A percentile compares a stretch with the other conserved stretches of the same genome.
Evolutionary conservation across 208 protist species (phyloP).

Genomic region (Acanthamoeba lenticulata): DNA sequence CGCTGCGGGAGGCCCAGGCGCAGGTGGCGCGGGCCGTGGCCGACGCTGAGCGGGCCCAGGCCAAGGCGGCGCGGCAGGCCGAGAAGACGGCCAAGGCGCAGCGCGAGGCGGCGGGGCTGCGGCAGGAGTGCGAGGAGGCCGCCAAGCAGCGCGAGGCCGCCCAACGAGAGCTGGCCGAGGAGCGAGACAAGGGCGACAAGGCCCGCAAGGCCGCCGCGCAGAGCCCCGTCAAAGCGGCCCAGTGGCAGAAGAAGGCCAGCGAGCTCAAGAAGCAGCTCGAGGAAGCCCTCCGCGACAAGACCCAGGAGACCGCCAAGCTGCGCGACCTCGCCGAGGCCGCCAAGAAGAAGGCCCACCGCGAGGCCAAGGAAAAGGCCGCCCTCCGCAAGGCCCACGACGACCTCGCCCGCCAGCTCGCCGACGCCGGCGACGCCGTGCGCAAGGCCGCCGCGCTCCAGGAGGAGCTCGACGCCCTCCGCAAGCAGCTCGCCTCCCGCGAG

Average conservation of each 20-base stretch:
- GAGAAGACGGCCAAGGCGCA: not conserved
- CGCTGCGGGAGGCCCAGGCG: not conserved
- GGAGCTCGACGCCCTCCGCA: not conserved
- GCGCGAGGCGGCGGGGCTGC: not conserved
- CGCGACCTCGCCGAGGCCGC: not conserved
- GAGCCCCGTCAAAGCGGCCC: not conserved
- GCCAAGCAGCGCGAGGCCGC: not conserved
- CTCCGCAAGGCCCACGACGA: slow-evolving; percentile 39
- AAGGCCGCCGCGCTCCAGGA: not conserved
- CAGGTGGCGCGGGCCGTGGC: not conserved
- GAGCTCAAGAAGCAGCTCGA: slow-evolving; percentile 41
- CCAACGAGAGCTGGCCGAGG: not conserved
- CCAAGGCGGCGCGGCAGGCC: not conserved
- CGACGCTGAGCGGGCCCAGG: not conserved
- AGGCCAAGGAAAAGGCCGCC: slow-evolving; percentile 23
- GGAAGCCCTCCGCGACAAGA: not conserved
- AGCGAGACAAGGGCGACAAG: not conserved
- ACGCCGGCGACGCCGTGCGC: not conserved
- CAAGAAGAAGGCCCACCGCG: slow-evolving; percentile 11
- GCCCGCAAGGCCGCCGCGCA: not conserved
- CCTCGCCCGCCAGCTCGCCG: not conserved
- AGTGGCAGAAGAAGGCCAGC: slow-evolving; percentile 8
- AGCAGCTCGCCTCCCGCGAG: not conserved
- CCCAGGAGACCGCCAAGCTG: not conserved
- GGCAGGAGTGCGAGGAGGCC: not conserved